These are phyloP conservation scores for Fusarium nodosum DNA, from an alignment of 2,329 filamentous ascomycete genomes.

Conservation along the genomic window DNA sequence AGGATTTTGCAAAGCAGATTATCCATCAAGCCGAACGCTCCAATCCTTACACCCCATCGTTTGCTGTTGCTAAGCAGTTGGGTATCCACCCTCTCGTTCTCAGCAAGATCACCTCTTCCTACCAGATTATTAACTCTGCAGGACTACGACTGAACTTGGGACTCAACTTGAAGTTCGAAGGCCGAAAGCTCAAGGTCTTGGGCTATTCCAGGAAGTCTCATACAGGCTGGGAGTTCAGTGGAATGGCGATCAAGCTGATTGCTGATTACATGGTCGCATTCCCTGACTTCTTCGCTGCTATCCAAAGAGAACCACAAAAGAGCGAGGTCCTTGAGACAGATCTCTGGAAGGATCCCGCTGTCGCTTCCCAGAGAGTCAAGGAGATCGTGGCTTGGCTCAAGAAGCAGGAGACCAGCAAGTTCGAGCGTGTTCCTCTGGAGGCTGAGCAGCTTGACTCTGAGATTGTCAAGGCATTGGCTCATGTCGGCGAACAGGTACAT, in stretches of 20 bases:
- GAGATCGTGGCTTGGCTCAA: conserved; percentile 96
- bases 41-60: conserved; percentile 87
- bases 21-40: conserved; percentile 77
- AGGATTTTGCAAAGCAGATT: conserved; percentile 83
- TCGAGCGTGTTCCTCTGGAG: conserved; percentile 95
- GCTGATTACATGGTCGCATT: conserved; percentile 93
- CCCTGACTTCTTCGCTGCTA: conserved; percentile 92
- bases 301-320: conserved; percentile 86
- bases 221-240: conserved; percentile 96
- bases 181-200: conserved; percentile 92
- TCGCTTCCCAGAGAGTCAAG: conserved; percentile 85
- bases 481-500: conserved; percentile 75
- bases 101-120: conserved; percentile 96
- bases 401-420: conserved; percentile 87
- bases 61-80: conserved; percentile 85
- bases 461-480: conserved; percentile 84
- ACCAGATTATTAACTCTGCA: conserved; percentile 82
- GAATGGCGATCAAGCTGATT: conserved; percentile 83
- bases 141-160: conserved; percentile 90
- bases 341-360: conserved; percentile 80
- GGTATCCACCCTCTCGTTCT: conserved; percentile 87
- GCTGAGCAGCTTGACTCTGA: conserved; percentile 96
- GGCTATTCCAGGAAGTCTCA: conserved; percentile 91
- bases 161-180: conserved; percentile 96
- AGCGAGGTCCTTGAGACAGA: conserved; percentile 88